Evolutionary conservation across 2,329 filamentous ascomycete species (phyloP).

Genomic region (Venturiaceae sp.): DNA sequence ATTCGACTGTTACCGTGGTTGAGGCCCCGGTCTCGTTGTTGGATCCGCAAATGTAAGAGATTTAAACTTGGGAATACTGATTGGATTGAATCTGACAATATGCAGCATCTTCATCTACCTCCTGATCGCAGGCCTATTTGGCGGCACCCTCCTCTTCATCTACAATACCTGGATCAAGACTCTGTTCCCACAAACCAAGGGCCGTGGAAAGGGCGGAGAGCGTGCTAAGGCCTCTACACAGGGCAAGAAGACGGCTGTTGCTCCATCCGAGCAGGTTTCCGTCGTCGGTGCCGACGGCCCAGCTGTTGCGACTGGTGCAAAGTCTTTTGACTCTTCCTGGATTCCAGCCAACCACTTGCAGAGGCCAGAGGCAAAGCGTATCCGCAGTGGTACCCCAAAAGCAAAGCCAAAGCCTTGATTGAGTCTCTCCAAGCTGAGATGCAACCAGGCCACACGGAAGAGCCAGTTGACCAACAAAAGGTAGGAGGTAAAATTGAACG

Average conservation of each 20-base stretch:
- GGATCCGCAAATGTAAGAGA: constrained; percentile 82
- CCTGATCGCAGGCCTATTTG: constrained; percentile 71
- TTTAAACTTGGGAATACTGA: too few species aligned
- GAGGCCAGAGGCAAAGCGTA: constrained; percentile 61
- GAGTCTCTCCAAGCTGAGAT: too few species aligned
- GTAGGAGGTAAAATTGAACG: too few species aligned
- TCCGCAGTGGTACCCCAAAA: constrained; percentile 39
- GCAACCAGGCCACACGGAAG: too few species aligned
- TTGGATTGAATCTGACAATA: neutral
- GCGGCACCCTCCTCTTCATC: constrained; percentile 82
- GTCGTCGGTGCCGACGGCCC: constrained; percentile 63
- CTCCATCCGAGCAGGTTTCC: constrained; percentile 46
- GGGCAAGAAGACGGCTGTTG: constrained; percentile 55
- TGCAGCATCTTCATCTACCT: constrained; percentile 92
- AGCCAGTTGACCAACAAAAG: too few species aligned
- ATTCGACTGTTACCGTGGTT: constrained; percentile 75
- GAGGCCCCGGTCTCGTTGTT: constrained; percentile 87
- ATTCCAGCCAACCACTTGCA: constrained; percentile 85
- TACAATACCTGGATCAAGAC: constrained; percentile 97
- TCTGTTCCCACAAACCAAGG: constrained; percentile 78
- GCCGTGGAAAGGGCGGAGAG: constrained; percentile 53
- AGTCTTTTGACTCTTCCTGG: constrained; percentile 86
- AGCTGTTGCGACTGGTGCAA: constrained; percentile 58
- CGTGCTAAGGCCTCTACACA: constrained; percentile 51
- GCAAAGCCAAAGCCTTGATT: constrained; percentile 17